Conservation (phyloP, 1,284 basidiomycete genomes). For the Serendipita sp. region DNA sequence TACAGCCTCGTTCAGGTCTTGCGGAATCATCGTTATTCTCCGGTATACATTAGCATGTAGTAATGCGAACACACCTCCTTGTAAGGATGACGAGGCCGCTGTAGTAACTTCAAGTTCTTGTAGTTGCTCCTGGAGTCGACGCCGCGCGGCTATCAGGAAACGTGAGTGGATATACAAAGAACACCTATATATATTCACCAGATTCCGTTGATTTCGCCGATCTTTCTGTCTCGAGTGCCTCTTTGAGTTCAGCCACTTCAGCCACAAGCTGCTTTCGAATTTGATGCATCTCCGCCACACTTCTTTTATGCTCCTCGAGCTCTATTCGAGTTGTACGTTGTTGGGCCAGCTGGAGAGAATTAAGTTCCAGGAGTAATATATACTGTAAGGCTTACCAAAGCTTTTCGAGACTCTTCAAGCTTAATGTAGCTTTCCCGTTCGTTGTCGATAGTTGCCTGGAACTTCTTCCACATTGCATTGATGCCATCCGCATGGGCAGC, state of each 20-base stretch:
- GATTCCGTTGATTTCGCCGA: constrained; percentile 42
- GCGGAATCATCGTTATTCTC: neutral
- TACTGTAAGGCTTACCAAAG: constrained; percentile 33
- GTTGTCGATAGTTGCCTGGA: constrained; percentile 44
- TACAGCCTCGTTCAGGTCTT: constrained; percentile 49
- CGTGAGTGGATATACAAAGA: constrained; percentile 8
- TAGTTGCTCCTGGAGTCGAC: constrained; percentile 42
- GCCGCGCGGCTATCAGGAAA: constrained; percentile 34
- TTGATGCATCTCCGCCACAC: constrained; percentile 42
- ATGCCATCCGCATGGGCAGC: constrained; percentile 48
- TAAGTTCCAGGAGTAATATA: neutral
- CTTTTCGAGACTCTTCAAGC: constrained; percentile 57
- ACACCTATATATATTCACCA: constrained; percentile 26
- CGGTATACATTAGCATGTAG: neutral
- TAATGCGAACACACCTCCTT: constrained; percentile 32
- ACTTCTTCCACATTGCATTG: constrained; percentile 54
- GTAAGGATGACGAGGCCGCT: constrained; percentile 43
- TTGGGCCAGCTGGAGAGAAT: constrained; percentile 38
- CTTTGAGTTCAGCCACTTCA: constrained; percentile 41
- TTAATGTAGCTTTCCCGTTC: constrained; percentile 49
- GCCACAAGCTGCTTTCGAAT: constrained; percentile 43
- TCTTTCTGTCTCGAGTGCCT: constrained; percentile 40
- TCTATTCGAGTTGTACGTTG: constrained; percentile 52
- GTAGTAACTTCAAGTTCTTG: constrained; percentile 55
- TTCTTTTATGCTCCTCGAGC: constrained; percentile 44